A percentile compares a stretch with the other conserved stretches of the same genome.
Conservation (phyloP, 148 eudicot genomes). For the Rhododendron henanense region DNA sequence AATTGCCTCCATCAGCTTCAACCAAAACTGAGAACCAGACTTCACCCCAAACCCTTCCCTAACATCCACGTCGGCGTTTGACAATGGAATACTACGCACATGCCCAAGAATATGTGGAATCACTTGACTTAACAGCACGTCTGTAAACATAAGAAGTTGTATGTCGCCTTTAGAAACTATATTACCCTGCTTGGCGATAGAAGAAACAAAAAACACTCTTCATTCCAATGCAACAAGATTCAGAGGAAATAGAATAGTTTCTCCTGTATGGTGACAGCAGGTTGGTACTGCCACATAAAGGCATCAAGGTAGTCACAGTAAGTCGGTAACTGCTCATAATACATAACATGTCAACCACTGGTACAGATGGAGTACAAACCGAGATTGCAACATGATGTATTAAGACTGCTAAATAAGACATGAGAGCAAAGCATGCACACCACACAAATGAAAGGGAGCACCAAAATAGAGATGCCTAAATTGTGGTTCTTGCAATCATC, state of each 20-base stretch:
- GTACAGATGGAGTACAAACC: not conserved
- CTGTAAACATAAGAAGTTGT: slow-evolving; percentile 35
- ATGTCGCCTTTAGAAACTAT: not conserved
- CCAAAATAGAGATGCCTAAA: not conserved
- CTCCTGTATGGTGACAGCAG: not conserved
- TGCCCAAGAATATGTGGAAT: slow-evolving; percentile 48
- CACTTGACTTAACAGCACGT: slow-evolving; percentile 54
- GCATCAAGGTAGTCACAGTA: not conserved
- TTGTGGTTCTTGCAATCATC: not conserved
- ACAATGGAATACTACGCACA: slow-evolving; percentile 35
- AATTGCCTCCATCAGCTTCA: slow-evolving; percentile 59
- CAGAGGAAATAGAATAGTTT: not conserved
- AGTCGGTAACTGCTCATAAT: not conserved
- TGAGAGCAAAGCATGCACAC: not conserved
- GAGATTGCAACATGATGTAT: not conserved
- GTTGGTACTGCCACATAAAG: slow-evolving; percentile 3
- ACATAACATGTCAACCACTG: not conserved
- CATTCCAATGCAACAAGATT: not conserved
- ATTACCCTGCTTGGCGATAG: not conserved
- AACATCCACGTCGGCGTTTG: slow-evolving; percentile 26
- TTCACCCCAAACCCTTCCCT: slow-evolving; percentile 38
- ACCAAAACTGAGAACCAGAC: slow-evolving; percentile 57
- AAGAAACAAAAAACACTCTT: not conserved
- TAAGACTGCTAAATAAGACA: slow-evolving; percentile 3
- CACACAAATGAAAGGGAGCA: not conserved